Evolutionary conservation across 306 rosid genomes (phyloP).

Genomic region (Pyrus pyrifolia): DNA sequence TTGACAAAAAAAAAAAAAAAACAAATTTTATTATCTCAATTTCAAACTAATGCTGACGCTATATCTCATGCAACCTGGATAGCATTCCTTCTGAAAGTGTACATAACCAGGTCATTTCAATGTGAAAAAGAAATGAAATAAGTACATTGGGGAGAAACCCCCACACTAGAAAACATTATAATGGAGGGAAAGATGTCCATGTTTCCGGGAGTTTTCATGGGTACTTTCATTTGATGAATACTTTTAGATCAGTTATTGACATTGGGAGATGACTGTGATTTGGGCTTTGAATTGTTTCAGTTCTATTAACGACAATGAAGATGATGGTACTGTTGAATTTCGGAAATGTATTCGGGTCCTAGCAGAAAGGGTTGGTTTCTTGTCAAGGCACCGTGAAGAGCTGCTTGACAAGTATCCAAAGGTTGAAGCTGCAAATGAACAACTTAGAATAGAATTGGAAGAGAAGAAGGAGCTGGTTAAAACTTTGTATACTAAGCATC

Average conservation of each 20-base stretch:
- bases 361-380: slow-evolving; percentile 66
- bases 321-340: slow-evolving; percentile 73
- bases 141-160: neutral
- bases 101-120: neutral
- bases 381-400: slow-evolving; percentile 75
- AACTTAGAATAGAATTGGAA: slow-evolving; percentile 75
- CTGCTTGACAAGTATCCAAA: slow-evolving; percentile 65
- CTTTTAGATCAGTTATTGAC: slow-evolving; percentile 3
- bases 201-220: neutral
- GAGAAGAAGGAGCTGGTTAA: slow-evolving; percentile 76
- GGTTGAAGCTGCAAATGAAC: slow-evolving; percentile 70
- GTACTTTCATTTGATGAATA: neutral
- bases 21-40: too few species aligned
- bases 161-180: neutral
- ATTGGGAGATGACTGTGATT: slow-evolving; percentile 10
- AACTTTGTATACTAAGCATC: slow-evolving; percentile 80
- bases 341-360: slow-evolving; percentile 66
- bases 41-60: neutral
- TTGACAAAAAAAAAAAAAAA: too few species aligned
- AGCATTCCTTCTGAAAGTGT: neutral
- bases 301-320: slow-evolving; percentile 70
- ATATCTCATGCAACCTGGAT: neutral
- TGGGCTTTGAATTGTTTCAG: slow-evolving; percentile 42
- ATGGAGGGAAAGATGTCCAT: neutral
- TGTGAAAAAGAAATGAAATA: neutral